Evolutionary conservation across 441 rosid species (phyloP).

Genomic region (Omphalea diandra): DNA sequence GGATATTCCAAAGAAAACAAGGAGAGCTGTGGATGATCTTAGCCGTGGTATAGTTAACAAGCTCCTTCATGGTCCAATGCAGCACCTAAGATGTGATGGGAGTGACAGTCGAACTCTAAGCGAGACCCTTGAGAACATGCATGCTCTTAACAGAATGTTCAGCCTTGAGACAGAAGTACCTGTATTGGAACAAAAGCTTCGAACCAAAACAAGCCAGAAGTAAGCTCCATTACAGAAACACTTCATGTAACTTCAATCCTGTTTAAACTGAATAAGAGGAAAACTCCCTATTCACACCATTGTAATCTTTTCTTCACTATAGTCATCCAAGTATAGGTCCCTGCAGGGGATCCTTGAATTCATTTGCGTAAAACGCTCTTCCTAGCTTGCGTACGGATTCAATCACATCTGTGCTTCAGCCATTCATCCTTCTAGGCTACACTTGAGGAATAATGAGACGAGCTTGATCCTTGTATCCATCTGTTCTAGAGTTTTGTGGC

Average conservation of each 20-base stretch:
- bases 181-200: constrained; percentile 74
- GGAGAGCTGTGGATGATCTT: constrained; percentile 76
- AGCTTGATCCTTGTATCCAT: constrained; percentile 24
- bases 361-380: constrained; percentile 27
- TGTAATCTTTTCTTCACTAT: constrained; percentile 22
- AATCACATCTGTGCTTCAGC: background rate
- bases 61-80: constrained; percentile 96
- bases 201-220: constrained; percentile 70
- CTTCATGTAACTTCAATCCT: constrained; percentile 11
- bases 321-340: constrained; percentile 14
- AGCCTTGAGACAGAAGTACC: constrained; percentile 76
- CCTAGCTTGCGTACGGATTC: constrained; percentile 21
- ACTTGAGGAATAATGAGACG: constrained; percentile 18
- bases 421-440: constrained; percentile 26
- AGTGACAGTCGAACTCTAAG: constrained; percentile 62
- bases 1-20: constrained; percentile 74
- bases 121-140: constrained; percentile 94
- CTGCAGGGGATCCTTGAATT: constrained; percentile 23
- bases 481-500: constrained; percentile 17
- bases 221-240: constrained; percentile 23
- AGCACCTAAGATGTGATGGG: constrained; percentile 88
- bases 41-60: constrained; percentile 84
- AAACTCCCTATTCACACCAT: constrained; percentile 19
- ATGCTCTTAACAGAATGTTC: constrained; percentile 91
- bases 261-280: constrained; percentile 36